These are phyloP conservation scores for Amphicarpaea edgeworthii DNA, from an alignment of 306 rosid species.

Conservation along the genomic window DNA sequence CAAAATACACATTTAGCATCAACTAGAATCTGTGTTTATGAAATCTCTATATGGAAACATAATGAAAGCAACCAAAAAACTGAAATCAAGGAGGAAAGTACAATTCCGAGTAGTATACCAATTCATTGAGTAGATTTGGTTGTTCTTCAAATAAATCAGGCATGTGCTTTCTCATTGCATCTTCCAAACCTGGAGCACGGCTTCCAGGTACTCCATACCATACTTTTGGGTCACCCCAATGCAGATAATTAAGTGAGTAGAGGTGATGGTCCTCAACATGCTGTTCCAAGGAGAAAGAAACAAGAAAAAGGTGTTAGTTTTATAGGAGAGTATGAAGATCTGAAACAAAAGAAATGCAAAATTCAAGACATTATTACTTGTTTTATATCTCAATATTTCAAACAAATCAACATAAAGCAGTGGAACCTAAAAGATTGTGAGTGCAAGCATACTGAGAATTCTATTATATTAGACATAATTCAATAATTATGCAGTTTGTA, in stretches of 20 bases:
- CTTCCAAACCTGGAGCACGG: constrained; percentile 76
- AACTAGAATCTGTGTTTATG: constrained; percentile 4
- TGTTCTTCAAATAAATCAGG: constrained; percentile 90
- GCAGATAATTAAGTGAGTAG: constrained; percentile 89
- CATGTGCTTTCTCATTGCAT: constrained; percentile 78
- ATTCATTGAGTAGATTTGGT: constrained; percentile 90
- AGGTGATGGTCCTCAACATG: constrained; percentile 99
- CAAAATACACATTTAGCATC: constrained; percentile 28
- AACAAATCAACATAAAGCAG: constrained; percentile 24
- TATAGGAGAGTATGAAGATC: constrained; percentile 29
- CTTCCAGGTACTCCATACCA: constrained; percentile 97
- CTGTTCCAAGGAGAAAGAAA: constrained; percentile 60
- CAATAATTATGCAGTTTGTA: not conserved
- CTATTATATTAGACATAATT: not conserved
- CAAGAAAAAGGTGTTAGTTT: constrained; percentile 36
- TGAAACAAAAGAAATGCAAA: constrained; percentile 40
- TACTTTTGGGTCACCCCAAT: constrained; percentile 94
- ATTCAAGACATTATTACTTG: constrained; percentile 3
- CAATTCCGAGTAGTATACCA: constrained; percentile 59
- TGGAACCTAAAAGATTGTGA: constrained; percentile 11
- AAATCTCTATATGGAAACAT: constrained; percentile 18
- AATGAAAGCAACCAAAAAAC: constrained; percentile 31
- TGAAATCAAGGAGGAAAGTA: constrained; percentile 39
- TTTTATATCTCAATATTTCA: constrained; percentile 17
- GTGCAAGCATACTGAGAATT: not conserved